A percentile compares a stretch with the other conserved stretches of the same genome.
phyloP scores from a whole-genome alignment of 805 yeast species.

The Spathaspora passalidarum region DNA sequence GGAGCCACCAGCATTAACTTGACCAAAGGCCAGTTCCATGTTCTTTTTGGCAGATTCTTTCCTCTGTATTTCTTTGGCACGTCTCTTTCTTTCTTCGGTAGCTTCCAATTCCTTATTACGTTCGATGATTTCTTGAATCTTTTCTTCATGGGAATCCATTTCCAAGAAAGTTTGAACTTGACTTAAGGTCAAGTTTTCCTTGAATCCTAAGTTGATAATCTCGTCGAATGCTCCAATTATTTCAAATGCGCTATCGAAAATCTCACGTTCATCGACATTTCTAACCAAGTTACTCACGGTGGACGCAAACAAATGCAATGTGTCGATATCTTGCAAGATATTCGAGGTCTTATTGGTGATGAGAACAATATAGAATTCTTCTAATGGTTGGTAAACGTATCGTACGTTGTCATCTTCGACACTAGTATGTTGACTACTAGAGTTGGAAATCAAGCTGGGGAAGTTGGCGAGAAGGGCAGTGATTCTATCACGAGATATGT shows the following conservation, averaged over 20 bases:
- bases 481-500: constrained; percentile 78
- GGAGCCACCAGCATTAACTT: constrained; percentile 3
- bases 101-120: constrained; percentile 97
- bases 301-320: constrained; percentile 80
- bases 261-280: constrained; percentile 74
- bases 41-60: constrained; percentile 67
- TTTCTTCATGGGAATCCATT: constrained; percentile 98
- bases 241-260: constrained; percentile 82
- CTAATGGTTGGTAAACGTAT: constrained; percentile 94
- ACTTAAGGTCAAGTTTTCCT: constrained; percentile 75
- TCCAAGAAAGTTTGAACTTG: constrained; percentile 89
- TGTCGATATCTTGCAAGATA: constrained; percentile 90
- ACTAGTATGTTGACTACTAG: constrained; percentile 81
- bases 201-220: constrained; percentile 83
- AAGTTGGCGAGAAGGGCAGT: constrained; percentile 82
- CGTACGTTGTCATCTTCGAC: constrained; percentile 91
- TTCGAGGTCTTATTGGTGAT: constrained; percentile 90
- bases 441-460: constrained; percentile 71
- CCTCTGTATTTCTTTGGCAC: constrained; percentile 86
- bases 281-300: constrained; percentile 74
- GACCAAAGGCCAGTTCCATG: constrained; percentile 42
- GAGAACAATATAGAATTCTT: constrained; percentile 85
- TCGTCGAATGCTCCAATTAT: constrained; percentile 92
- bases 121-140: constrained; percentile 96
- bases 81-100: constrained; percentile 92